Conservation (phyloP, 2,329 filamentous ascomycete genomes). For the Monilinia fructicola region DNA sequence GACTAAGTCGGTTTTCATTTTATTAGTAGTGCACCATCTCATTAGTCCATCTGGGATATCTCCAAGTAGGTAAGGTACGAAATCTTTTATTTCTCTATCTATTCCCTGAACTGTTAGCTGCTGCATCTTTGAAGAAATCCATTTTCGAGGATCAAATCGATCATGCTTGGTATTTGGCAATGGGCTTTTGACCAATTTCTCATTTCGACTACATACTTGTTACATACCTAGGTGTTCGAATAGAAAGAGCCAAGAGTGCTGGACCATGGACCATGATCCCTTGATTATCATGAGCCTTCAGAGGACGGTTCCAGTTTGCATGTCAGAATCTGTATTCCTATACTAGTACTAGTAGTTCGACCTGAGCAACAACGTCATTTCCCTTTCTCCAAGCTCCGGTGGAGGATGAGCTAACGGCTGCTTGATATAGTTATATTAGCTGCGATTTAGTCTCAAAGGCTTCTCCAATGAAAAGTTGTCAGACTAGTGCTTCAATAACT, state of each 20-base stretch:
- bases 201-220: neutral
- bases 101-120: no score
- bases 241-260: neutral
- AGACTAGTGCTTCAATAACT: neutral
- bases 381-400: neutral
- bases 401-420: neutral
- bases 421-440: neutral
- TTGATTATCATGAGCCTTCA: neutral
- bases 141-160: neutral
- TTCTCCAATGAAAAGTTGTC: neutral
- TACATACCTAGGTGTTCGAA: neutral
- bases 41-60: neutral
- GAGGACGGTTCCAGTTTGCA: neutral
- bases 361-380: neutral
- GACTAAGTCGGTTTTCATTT: no score
- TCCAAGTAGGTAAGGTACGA: neutral
- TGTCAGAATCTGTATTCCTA: neutral
- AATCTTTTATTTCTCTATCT: neutral
- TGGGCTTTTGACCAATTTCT: neutral
- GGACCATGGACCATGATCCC: neutral
- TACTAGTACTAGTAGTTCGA: no score
- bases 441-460: neutral
- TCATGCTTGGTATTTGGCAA: neutral
- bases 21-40: neutral
- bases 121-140: no score